Conservation (phyloP, 345 rosid species). For the Euphorbia lathyris region DNA sequence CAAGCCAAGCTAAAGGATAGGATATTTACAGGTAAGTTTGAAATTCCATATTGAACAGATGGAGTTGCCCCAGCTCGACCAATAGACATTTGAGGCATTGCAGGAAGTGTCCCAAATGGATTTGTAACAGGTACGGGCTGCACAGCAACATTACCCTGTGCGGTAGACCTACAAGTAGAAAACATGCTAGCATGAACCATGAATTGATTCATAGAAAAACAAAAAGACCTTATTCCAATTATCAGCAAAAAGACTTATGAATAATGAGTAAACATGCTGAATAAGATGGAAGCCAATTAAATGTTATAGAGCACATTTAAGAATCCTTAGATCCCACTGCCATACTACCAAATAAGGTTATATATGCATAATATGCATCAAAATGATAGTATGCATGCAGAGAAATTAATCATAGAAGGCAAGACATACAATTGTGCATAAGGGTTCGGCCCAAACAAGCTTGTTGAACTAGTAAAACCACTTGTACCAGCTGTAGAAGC, state of each 20-base stretch:
- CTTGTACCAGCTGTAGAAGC: constrained; percentile 38
- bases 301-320: background rate
- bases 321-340: background rate
- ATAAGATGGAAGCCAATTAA: background rate
- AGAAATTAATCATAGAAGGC: background rate
- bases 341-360: background rate
- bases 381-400: background rate
- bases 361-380: constrained; percentile 1
- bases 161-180: constrained; percentile 45
- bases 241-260: background rate
- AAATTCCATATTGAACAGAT: constrained; percentile 84
- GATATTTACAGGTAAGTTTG: constrained; percentile 77
- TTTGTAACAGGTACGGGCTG: constrained; percentile 57
- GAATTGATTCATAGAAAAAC: background rate
- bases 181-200: constrained; percentile 4
- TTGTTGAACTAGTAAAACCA: constrained; percentile 40
- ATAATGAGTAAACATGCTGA: background rate
- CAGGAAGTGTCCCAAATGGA: constrained; percentile 94
- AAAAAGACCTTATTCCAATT: background rate
- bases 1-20: constrained; percentile 9
- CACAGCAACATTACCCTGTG: constrained; percentile 39
- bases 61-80: constrained; percentile 71
- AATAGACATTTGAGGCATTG: constrained; percentile 81
- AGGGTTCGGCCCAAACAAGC: constrained; percentile 52
- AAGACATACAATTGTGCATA: constrained; percentile 51